Evolutionary conservation across 352 stramenopile species (phyloP).

Genomic region (Globisporangium camurandrum): DNA sequence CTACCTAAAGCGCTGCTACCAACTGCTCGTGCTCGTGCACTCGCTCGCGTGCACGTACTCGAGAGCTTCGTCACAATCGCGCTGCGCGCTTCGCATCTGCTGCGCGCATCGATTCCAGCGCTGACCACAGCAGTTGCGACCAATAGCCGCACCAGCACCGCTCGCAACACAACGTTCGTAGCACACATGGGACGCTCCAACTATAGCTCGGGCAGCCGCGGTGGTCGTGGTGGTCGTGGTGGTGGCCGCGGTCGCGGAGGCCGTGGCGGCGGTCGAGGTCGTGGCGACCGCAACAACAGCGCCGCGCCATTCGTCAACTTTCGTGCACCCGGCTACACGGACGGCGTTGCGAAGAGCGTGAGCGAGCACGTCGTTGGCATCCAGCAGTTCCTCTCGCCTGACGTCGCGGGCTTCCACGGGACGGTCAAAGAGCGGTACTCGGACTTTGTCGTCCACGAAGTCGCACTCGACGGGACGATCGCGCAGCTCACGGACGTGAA

Average conservation of each 20-base stretch:
- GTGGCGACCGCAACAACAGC: slow-evolving; percentile 7
- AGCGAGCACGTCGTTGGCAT: slow-evolving; percentile 76
- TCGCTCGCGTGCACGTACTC: background rate
- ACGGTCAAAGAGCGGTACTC: slow-evolving; percentile 88
- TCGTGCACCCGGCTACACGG: slow-evolving; percentile 60
- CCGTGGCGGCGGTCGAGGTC: slow-evolving; percentile 13
- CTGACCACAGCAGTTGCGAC: no score
- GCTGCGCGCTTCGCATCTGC: no score
- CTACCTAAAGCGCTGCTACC: background rate
- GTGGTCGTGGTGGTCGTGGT: slow-evolving; percentile 20
- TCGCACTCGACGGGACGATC: slow-evolving; percentile 46
- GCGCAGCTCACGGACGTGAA: slow-evolving; percentile 60
- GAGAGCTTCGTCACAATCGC: no score
- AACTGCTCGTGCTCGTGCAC: background rate
- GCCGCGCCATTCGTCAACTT: slow-evolving; percentile 26
- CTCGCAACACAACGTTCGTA: no score
- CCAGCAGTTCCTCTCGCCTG: slow-evolving; percentile 44
- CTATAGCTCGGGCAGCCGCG: slow-evolving; percentile 18
- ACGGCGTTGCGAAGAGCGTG: slow-evolving; percentile 64
- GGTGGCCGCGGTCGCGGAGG: slow-evolving; percentile 10
- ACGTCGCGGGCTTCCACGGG: slow-evolving; percentile 72
- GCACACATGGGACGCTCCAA: slow-evolving; percentile 10
- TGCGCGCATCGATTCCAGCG: no score
- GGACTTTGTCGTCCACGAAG: slow-evolving; percentile 89
- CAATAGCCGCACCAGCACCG: no score